Percentiles rank a stretch among this genome's conserved stretches.
Evolutionary conservation across 2,329 filamentous ascomycete genomes (phyloP).

Genomic region (Blastomyces silverae): DNA sequence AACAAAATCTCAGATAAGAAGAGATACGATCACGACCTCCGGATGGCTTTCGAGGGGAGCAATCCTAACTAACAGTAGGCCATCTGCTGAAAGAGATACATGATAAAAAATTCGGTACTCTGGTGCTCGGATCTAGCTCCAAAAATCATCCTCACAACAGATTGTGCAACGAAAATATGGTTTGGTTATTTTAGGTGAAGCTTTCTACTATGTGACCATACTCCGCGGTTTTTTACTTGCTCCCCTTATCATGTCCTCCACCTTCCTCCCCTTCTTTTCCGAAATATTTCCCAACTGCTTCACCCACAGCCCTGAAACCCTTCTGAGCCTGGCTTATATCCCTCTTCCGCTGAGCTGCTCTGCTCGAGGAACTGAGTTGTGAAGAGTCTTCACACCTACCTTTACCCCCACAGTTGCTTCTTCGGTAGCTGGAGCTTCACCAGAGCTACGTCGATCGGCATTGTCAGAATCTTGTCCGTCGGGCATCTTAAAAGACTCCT

Average conservation of each 20-base stretch:
- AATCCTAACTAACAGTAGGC: too few species aligned
- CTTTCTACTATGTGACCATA: too few species aligned
- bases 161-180: too few species aligned
- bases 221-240: too few species aligned
- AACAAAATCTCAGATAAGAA: conserved; percentile 11
- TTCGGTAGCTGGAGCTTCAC: background rate
- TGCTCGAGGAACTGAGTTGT: conserved; percentile 17
- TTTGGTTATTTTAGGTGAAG: too few species aligned
- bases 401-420: conserved; percentile 15
- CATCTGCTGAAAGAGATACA: too few species aligned
- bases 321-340: conserved; percentile 13
- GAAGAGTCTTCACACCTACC: conserved; percentile 16
- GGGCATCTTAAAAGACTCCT: too few species aligned
- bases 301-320: background rate
- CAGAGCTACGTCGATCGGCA: too few species aligned
- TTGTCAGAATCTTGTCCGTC: too few species aligned
- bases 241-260: background rate
- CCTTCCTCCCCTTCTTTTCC: background rate
- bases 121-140: too few species aligned
- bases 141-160: background rate
- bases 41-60: too few species aligned
- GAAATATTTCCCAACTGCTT: conserved; percentile 1
- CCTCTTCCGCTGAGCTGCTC: conserved; percentile 1
- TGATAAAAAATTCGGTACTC: too few species aligned
- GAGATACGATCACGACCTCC: background rate